Conservation (phyloP, 1,284 basidiomycete species). For the Puccinia coronata region DNA sequence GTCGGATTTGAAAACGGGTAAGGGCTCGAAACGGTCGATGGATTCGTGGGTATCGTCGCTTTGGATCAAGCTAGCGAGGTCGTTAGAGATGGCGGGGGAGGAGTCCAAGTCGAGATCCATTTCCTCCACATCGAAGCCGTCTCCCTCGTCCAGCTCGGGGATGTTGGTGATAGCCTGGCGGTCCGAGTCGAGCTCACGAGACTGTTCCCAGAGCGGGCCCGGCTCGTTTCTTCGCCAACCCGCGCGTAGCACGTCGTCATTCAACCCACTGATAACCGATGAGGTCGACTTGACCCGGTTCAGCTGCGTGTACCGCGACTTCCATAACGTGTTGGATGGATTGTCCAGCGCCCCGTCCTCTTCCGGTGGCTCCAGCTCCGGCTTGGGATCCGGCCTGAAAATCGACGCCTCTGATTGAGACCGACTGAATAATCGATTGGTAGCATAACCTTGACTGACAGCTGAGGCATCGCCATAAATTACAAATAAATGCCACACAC, state of each 20-base stretch:
- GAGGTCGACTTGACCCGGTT: constrained; percentile 43
- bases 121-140: constrained; percentile 47
- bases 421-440: constrained; percentile 31
- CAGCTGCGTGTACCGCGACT: constrained; percentile 42
- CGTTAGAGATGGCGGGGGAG: constrained; percentile 12
- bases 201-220: constrained; percentile 43
- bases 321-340: constrained; percentile 45
- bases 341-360: constrained; percentile 25
- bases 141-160: constrained; percentile 37
- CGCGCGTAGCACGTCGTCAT: constrained; percentile 44
- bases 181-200: constrained; percentile 33
- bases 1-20: background rate
- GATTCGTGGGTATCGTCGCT: constrained; percentile 23
- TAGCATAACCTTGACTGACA: constrained; percentile 45
- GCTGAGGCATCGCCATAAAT: too few relatives aligned
- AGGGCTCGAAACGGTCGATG: constrained; percentile 11
- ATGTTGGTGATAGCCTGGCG: constrained; percentile 18
- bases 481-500: background rate
- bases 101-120: constrained; percentile 35
- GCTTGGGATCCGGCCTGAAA: constrained; percentile 29
- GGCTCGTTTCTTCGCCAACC: constrained; percentile 48
- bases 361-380: constrained; percentile 14
- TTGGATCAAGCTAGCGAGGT: constrained; percentile 1
- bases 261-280: constrained; percentile 42
- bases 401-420: constrained; percentile 46